Evolutionary conservation across 192 early-diverging fungal genomes (phyloP).

Genomic region (Nowakowskiella sp.): DNA sequence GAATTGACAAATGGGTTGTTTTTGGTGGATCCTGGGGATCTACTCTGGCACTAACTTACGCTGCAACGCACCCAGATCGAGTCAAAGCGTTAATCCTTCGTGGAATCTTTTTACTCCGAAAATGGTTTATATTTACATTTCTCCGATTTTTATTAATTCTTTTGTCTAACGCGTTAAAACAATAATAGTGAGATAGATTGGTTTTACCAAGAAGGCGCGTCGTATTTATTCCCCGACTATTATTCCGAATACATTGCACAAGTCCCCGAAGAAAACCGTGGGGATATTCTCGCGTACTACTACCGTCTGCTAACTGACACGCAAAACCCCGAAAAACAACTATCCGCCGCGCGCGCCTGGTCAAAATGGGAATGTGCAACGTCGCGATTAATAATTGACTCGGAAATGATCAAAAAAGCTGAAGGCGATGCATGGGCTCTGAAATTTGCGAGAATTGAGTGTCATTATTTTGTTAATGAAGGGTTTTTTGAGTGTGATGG

Average conservation of each 20-base stretch:
- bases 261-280: constrained; percentile 55
- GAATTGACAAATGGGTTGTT: constrained; percentile 65
- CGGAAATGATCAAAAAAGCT: constrained; percentile 47
- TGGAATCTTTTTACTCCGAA: constrained; percentile 55
- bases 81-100: constrained; percentile 61
- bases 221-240: constrained; percentile 50
- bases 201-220: constrained; percentile 64
- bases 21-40: constrained; percentile 70
- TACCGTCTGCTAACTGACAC: constrained; percentile 57
- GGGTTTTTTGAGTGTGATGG: constrained; percentile 58
- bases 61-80: constrained; percentile 46
- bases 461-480: constrained; percentile 61
- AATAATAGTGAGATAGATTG: constrained; percentile 44
- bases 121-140: neutral
- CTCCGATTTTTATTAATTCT: neutral
- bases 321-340: constrained; percentile 35
- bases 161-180: constrained; percentile 10
- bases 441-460: constrained; percentile 65
- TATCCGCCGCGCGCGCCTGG: constrained; percentile 50
- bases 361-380: constrained; percentile 51
- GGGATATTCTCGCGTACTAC: constrained; percentile 55
- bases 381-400: constrained; percentile 40
- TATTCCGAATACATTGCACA: constrained; percentile 51
- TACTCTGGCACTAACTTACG: constrained; percentile 50
- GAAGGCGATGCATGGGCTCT: constrained; percentile 51